Percentiles rank a stretch among this genome's conserved stretches.
Evolutionary conservation across 2,329 filamentous ascomycete genomes (phyloP).

Genomic region (Teratosphaeria nubilosa): DNA sequence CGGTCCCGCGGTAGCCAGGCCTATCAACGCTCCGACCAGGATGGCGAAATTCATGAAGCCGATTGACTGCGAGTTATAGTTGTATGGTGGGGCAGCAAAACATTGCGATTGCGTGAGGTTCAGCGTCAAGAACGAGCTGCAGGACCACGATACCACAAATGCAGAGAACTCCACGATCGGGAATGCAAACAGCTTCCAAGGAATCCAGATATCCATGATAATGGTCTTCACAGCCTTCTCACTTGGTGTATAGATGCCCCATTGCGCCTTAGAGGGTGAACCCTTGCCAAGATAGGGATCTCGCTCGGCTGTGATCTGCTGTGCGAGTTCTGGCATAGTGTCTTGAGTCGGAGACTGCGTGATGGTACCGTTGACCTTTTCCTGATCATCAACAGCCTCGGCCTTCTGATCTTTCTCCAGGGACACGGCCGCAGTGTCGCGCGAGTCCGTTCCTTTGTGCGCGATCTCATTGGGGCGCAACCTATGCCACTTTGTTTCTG

Average conservation of each 20-base stretch:
- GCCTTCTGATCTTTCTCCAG: constrained; percentile 8
- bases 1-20: constrained; percentile 45
- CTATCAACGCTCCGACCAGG: constrained; percentile 44
- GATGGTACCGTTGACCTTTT: constrained; percentile 16
- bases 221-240: constrained; percentile 38
- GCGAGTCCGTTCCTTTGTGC: constrained; percentile 2
- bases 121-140: constrained; percentile 47
- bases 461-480: constrained; percentile 23
- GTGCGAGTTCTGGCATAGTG: constrained; percentile 17
- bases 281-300: constrained; percentile 50
- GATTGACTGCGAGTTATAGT: constrained; percentile 40
- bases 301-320: constrained; percentile 30
- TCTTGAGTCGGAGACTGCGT: constrained; percentile 11
- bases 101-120: constrained; percentile 50
- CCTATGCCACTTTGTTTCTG: constrained; percentile 53
- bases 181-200: constrained; percentile 52
- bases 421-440: constrained; percentile 1
- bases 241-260: constrained; percentile 42
- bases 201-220: constrained; percentile 47
- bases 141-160: constrained; percentile 52
- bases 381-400: constrained; percentile 9
- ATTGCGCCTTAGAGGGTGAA: constrained; percentile 45
- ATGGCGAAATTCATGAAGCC: constrained; percentile 50
- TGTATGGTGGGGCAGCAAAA: constrained; percentile 47
- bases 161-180: constrained; percentile 54